Percentiles rank a stretch among this genome's conserved stretches.
phyloP scores from a whole-genome alignment of 257 asterid genomes.

The Solanum neorickii region DNA sequence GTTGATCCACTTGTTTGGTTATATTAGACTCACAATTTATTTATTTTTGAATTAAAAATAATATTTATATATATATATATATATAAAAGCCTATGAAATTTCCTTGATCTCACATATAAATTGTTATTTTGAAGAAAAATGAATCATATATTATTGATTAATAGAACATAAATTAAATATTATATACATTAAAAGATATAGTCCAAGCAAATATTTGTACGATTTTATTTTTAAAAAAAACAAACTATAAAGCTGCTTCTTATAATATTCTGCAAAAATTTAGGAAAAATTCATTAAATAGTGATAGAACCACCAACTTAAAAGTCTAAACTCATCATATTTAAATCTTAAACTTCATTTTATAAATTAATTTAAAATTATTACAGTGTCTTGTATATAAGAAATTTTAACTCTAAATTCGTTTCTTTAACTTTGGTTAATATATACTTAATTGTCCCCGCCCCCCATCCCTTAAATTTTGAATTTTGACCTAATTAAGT shows the following conservation, averaged over 20 bases:
- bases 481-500: neutral
- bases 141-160: neutral
- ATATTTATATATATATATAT: no score
- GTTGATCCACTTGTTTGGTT: neutral
- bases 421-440: neutral
- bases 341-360: neutral
- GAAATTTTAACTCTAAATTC: neutral
- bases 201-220: neutral
- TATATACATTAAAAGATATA: neutral
- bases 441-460: neutral
- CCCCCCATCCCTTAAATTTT: neutral
- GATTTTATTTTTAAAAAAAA: no score
- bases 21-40: neutral
- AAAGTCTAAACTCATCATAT: neutral
- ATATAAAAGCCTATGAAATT: neutral
- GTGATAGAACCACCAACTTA: neutral
- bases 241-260: neutral
- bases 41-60: no score
- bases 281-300: neutral
- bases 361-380: no score
- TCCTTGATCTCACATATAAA: neutral
- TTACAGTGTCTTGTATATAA: no score
- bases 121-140: neutral
- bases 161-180: neutral
- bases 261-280: neutral